Base-by-base conservation (phyloP, 805 yeast species). In the Naumovozyma castellii region DNA sequence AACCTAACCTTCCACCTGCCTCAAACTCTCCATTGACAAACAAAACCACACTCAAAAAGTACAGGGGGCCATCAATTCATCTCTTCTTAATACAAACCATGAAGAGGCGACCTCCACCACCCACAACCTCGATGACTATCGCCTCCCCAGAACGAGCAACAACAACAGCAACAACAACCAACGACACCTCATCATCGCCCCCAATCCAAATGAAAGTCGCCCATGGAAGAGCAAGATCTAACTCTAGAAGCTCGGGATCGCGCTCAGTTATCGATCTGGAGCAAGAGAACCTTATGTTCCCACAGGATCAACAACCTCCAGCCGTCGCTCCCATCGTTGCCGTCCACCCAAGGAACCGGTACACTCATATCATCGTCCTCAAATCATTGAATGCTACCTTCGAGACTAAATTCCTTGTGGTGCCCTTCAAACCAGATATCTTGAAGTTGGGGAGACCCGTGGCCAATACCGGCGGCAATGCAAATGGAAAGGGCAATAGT, bases 391-490 rank as follows among this genome's bases (percentile, higher is more conserved):
- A 90, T 59, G 84, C 76, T 37, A 80, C 96, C 0, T 87, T 88
- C 56, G 83, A 78, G 32, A 72, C 78, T 42, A 92, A 90, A 58
- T 78, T 81, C 38, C 66, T 92, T 31, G 76, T 75, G 12, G 78
- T 92, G 5, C 97, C 97, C 1, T 71, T 75, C 42, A 70, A 68
- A 43, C 98, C 99, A 0, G 87, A 84, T 12, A 78, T 85, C 3
- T 64, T 88, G 38, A 85, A 85, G 56, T 68, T 92, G 18, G 99
- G 99, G 1, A 73, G 99, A 40, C 97, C 95, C 35, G 80, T 84
- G 14, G 36, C 36, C 17, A 33, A 9, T 31, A 37, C 38, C 16
- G 36, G 28, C 13, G 29, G 18, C 27, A 67, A 71, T 35, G 68
- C 70, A 41, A 76, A 76, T 29, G 75, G 71, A 14, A n/a, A 22